Evolutionary conservation across 257 asterid genomes (phyloP), one percentile per base, ranked within the genome.

Genomic region (Coffea eugenioides): DNA sequence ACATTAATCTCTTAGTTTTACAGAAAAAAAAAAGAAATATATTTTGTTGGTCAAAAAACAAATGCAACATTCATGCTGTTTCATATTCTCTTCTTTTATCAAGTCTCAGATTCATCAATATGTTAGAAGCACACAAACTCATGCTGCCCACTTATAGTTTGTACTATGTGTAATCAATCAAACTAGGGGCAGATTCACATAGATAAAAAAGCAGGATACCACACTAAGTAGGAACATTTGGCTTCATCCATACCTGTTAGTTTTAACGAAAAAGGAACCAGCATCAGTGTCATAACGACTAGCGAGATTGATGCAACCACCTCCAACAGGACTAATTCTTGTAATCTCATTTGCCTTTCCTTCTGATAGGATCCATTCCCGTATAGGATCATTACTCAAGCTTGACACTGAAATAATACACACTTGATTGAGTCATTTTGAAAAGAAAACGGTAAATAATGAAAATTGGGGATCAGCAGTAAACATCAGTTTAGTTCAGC

Each of bases 231-330:
- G 13, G 54, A 79, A 71, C 61, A 72, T 4, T 36, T 31, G 49
- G 54, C n/a, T 69, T 48, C 61, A 27, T 45, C 51, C 8, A 79
- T 21, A 93, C 98, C 99, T 91, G 88, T 93, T 95, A 23, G 96
- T 89, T 82, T 95, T 95, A 41, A 95, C 96, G 82, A 95, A 95
- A 86, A 91, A 93, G 21, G 97, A 81, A 82, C 96, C 97, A 61
- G 83, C 97, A 90, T 93, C 97, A 0, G 99, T 92, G 84, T 92
- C 96, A 66, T 93, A 93, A 68, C 97, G 92, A 68, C 67, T 88
- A 75, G 99, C 98, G 46, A 78, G 88, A 79, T 89, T 95, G 80
- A 95, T 89, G 92, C 99, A 95, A 77, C 99, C 99, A 68, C 99
- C 99, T 61, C 97, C 98, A 77, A 95, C 79, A 8, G 99, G 77